These are phyloP conservation scores for Microsporum audouinii DNA, from an alignment of 2,329 filamentous ascomycete genomes.

Conservation along the genomic window DNA sequence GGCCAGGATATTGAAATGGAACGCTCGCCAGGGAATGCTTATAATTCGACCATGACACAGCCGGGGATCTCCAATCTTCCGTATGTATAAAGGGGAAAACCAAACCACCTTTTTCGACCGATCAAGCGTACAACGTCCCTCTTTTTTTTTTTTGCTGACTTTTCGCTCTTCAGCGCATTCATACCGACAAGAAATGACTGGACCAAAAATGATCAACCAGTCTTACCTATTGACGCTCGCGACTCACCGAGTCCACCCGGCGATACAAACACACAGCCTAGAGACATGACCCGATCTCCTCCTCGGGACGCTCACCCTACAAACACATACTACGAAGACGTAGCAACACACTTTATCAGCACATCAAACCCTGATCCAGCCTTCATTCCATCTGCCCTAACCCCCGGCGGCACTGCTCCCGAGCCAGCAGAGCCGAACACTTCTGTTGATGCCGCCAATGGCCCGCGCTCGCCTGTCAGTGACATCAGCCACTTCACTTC, in stretches of 20 bases:
- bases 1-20: constrained; percentile 74
- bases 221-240: constrained; percentile 9
- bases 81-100: constrained; percentile 15
- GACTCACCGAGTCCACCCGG: constrained; percentile 11
- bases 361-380: constrained; percentile 20
- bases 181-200: constrained; percentile 38
- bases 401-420: constrained; percentile 28
- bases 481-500: constrained; percentile 82
- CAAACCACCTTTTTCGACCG: constrained; percentile 10
- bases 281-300: constrained; percentile 21
- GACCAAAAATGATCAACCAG: constrained; percentile 15
- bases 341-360: constrained; percentile 74
- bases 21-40: constrained; percentile 45
- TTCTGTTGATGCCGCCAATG: constrained; percentile 53
- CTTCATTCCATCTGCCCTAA: constrained; percentile 21
- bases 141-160: not conserved
- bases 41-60: not conserved
- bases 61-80: not conserved
- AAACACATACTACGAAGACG: constrained; percentile 75
- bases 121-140: too few species aligned
- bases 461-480: constrained; percentile 60
- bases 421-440: constrained; percentile 31
- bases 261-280: not conserved
- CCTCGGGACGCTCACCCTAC: constrained; percentile 21
- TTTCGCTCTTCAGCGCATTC: constrained; percentile 21